Base-by-base conservation (phyloP, 129 eudicot genomes). In the Mikania micrantha region DNA sequence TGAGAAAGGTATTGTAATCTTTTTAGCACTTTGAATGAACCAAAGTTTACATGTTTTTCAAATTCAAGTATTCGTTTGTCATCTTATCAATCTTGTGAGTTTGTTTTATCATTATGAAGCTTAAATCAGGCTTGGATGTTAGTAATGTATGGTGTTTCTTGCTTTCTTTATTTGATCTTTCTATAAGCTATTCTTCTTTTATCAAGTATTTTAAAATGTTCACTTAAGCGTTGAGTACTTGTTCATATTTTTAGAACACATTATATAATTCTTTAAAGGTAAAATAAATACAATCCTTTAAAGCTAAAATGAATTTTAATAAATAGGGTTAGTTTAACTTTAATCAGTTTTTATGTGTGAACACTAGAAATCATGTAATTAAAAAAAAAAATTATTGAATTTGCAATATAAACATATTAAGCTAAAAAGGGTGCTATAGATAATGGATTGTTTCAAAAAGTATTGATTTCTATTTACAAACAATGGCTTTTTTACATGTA, bases 1-100 rank as follows among this genome's bases (percentile, higher is more conserved):
- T 94, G 81, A 80, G 99, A 12, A 94, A 94, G 95, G 99, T 94
- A 80, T 25, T 1, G 3, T 15, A 0, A 0, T 47, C 29, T 44
- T 39, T 25, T 49, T 48, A 22, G 2, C 5, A 3, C 7, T 5
- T 63, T 24, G 17, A 29, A 56, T 13, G 35, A 32, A 28, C 52
- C 12, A 8, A 16, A 64, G 16, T n/a, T 7, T 13, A 38, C 58
- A 27, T 67, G 2, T 56, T 28, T 4, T 31, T 31, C 8, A 4
- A 53, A 20, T 67, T 45, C 17, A 5, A 48, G 48, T 66, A 34
- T 34, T 34, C 53, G 11, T 12, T 72, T 48, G 10, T 72, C 49
- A 45, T 62, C 22, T 25, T 45, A 31, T 45, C 59, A 40, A 12
- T 71, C 71, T 28, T 20, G 13, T 25, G 57, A 25, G 57, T 41